Evolutionary conservation across 768 basidiomycete species (phyloP).

Genomic region (Boletus vermiculosoides): DNA sequence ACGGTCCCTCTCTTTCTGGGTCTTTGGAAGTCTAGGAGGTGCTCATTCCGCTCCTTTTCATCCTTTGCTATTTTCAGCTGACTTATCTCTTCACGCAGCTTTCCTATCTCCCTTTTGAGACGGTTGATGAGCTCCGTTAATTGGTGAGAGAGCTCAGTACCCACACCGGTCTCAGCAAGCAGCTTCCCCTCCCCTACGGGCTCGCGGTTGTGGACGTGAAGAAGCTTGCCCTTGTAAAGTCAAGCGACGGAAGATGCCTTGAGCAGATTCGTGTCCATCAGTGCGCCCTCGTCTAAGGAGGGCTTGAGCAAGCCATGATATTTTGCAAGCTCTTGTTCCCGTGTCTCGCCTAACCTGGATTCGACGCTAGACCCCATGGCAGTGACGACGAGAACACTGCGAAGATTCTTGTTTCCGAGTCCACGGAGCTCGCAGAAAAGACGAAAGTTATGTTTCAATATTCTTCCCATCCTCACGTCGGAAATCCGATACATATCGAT

Average conservation of each 20-base stretch:
- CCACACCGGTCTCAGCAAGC: background rate
- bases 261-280: background rate
- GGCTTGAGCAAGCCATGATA: background rate
- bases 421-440: background rate
- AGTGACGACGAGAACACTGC: background rate
- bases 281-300: background rate
- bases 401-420: background rate
- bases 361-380: background rate
- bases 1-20: background rate
- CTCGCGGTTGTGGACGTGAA: background rate
- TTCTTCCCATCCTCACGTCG: background rate
- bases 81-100: background rate
- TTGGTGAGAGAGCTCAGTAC: background rate
- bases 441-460: background rate
- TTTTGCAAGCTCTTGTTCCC: background rate
- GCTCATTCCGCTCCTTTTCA: background rate
- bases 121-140: background rate
- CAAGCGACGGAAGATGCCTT: background rate
- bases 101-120: background rate
- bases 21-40: background rate
- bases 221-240: background rate
- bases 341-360: background rate
- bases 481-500: background rate
- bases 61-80: background rate
- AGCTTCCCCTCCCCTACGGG: background rate